Evolutionary conservation across 2,329 filamentous ascomycete genomes (phyloP), one percentile per base, ranked within the genome.

Genomic region (Pseudonectria buxi): DNA sequence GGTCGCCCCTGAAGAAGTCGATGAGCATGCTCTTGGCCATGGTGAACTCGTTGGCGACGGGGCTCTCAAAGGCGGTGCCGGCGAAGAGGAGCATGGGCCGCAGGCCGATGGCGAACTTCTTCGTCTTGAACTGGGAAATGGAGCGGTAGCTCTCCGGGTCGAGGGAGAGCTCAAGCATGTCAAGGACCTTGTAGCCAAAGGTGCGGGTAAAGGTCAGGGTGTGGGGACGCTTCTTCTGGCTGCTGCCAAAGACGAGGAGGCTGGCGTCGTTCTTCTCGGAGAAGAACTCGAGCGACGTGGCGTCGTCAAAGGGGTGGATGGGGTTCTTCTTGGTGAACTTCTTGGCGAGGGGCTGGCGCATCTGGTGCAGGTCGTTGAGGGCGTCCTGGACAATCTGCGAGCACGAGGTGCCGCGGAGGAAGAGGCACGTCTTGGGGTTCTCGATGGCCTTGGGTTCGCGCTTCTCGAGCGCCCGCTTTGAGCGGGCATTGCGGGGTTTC

Each of bases 291-390:
- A 96, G 76, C 35, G 84, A 90, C 18, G 82, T 72, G 45, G 84
- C 69, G 59, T 94, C 88, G 62, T 95, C 90, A 63, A 98, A 98
- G 3, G 92, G 92, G 63, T 92, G 88, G 53, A 95, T 83, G 50
- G 80, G 74, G 64, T 98, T 98, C 71, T 96, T 96, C 76, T 96
- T 98, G 64, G 80, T 86, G 69, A 98, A 95, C 50, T 89, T 88
- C 63, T 94, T 83, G 46, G 82, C 81, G 43, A 90, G 74, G 3
- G 89, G 88, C 55, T 84, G 81, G 53, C 90, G 89, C 56, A 98
- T 72, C 32, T 86, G 76, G 63, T 87, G 78, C 37, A 98, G 76
- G 54, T 95, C 92, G 49, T 79, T 83, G 43, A 95, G 71, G 39
- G 87, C 86, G 51, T 90, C 82, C 64, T 94, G 81, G 38, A 88